Evolutionary conservation across 192 early-diverging fungal genomes (phyloP), one percentile per base, ranked within the genome.

Genomic region (Backusella westeae): DNA sequence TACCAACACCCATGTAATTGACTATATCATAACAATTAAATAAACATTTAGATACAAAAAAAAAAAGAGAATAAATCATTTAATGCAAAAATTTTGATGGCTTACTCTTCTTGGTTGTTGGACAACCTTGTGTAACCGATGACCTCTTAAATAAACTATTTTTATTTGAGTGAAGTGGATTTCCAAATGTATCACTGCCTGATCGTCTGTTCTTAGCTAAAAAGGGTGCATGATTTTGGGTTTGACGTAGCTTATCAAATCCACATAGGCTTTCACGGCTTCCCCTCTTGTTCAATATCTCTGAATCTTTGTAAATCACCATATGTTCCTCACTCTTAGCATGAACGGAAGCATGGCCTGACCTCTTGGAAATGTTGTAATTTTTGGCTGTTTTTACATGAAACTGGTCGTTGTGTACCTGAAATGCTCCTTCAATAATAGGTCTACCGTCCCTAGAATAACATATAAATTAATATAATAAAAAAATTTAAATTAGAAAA

Each of bases 341-440:
- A 72, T 77, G 1, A 4, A 44, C 9, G n/a, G 77, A 35, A 70
- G 87, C 77, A 71, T 93, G 90, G 0, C 72, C 81, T 1, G 81
- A 76, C 3, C 86, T 81, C 67, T 86, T 86, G 7, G 88, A 88
- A 3, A 78, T 74, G 34, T 81, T 79, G 72, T 91, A 91, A 4
- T 83, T 77, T 14, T 76, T 52, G 4, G 77, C 80, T 35, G 89
- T 87, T 59, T 88, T 90, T 34, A 91, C 76, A 73, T 89, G 87
- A 72, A 85, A 87, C 5, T 89, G 86, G 38, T 88, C 87, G 0
- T 80, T 86, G 12, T 81, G 65, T 1, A 85, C 77, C 42, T 77
- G 77, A 67, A 93, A 93, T 42, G 82, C 82, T 1, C 90, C 92
- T 59, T 90, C 84, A 8, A 93, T 65, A 2, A 90, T 81, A 4